phyloP scores from a whole-genome alignment of 768 basidiomycete species.

The Multifurca ochricompacta region DNA sequence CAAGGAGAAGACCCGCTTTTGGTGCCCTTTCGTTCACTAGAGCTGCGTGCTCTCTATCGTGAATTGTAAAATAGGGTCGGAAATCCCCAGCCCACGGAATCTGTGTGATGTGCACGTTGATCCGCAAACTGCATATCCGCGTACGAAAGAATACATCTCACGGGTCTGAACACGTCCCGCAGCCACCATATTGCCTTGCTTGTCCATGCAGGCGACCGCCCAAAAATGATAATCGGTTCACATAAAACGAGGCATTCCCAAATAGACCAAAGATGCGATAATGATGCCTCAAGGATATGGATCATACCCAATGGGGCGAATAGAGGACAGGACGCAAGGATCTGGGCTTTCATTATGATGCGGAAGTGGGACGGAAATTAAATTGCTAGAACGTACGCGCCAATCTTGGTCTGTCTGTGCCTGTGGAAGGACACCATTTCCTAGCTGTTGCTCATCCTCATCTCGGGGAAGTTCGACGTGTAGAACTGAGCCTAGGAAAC shows the following conservation, averaged over 20 bases:
- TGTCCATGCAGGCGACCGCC: constrained; percentile 67
- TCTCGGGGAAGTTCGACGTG: constrained; percentile 63
- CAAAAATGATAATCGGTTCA: constrained; percentile 84
- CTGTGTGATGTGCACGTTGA: constrained; percentile 30
- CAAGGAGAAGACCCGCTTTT: constrained; percentile 64
- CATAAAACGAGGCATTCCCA: constrained; percentile 94
- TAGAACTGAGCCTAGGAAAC: constrained; percentile 73
- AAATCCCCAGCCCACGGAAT: constrained; percentile 80
- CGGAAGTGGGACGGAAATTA: neutral
- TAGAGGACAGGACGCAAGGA: constrained; percentile 59
- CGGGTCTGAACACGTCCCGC: constrained; percentile 77
- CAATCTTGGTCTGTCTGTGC: constrained; percentile 17
- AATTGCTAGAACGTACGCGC: constrained; percentile 7
- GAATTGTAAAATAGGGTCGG: constrained; percentile 94
- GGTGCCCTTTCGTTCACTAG: constrained; percentile 82
- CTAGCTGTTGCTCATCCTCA: constrained; percentile 65
- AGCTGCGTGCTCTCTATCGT: constrained; percentile 72
- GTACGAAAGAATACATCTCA: constrained; percentile 29
- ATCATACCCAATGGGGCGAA: constrained; percentile 46
- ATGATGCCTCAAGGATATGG: constrained; percentile 52
- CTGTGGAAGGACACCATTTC: constrained; percentile 33
- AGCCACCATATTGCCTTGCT: constrained; percentile 93
- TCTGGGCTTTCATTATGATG: constrained; percentile 31
- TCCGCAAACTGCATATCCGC: neutral
- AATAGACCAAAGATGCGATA: constrained; percentile 68